phyloP scores from a whole-genome alignment of 2,329 filamentous ascomycete genomes.

The Cordyceps cateniannulata region DNA sequence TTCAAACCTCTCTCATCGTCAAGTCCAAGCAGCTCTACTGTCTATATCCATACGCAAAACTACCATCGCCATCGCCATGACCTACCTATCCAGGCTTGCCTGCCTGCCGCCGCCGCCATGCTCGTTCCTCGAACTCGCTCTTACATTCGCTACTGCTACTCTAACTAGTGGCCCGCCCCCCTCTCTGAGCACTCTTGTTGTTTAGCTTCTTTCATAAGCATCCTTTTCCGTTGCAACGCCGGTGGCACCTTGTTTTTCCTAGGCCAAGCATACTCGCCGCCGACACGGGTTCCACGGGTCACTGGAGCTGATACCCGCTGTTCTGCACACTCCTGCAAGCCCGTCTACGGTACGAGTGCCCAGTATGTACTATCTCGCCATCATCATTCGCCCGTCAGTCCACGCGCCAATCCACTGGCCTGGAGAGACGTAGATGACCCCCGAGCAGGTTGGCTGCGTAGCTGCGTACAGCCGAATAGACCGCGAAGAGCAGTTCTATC shows the following conservation, averaged over 20 bases:
- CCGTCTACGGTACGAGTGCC: neutral
- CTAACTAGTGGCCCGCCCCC: neutral
- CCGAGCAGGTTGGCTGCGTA: neutral
- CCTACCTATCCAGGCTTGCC: neutral
- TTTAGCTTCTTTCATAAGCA: constrained; percentile 13
- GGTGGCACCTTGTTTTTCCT: neutral
- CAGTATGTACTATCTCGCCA: neutral
- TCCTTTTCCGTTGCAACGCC: constrained; percentile 10
- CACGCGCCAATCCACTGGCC: neutral
- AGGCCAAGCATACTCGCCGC: neutral
- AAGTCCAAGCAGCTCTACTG: neutral
- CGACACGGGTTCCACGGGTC: neutral
- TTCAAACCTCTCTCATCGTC: neutral
- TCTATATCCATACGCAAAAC: neutral
- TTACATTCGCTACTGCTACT: neutral
- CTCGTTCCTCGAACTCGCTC: neutral
- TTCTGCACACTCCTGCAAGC: neutral
- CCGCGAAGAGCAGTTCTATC: neutral
- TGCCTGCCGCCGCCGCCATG: neutral
- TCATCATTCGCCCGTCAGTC: neutral
- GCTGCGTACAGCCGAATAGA: neutral
- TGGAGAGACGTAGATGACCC: neutral
- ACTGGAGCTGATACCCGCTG: constrained; percentile 5
- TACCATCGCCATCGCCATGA: neutral
- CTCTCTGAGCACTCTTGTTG: neutral